Conservation (phyloP, 2,329 filamentous ascomycete genomes). For the Aschersonia sp. region DNA sequence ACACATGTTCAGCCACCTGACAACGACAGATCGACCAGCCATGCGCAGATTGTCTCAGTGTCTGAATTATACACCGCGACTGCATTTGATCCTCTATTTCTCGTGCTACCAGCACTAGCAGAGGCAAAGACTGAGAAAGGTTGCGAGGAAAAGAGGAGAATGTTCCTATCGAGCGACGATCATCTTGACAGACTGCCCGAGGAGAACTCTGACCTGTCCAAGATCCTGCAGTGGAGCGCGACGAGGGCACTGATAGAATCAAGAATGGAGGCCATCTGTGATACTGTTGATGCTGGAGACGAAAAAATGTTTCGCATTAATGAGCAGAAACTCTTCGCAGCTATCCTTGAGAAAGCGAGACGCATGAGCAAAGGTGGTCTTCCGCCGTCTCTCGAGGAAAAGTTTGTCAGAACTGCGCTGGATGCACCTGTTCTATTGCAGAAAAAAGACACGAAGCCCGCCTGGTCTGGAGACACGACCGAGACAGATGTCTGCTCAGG, state of each 20-base stretch:
- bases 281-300: constrained; percentile 68
- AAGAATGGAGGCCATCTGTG: constrained; percentile 60
- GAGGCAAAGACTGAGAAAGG: constrained; percentile 24
- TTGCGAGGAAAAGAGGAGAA: constrained; percentile 36
- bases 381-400: constrained; percentile 72
- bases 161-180: constrained; percentile 58
- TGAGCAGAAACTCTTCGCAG: constrained; percentile 50
- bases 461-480: constrained; percentile 4
- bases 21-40: constrained; percentile 6
- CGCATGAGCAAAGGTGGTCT: constrained; percentile 51
- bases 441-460: constrained; percentile 34
- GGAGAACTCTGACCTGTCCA: constrained; percentile 40
- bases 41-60: constrained; percentile 36
- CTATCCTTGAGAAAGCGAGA: constrained; percentile 58
- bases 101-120: constrained; percentile 60
- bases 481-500: constrained; percentile 8
- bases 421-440: constrained; percentile 63
- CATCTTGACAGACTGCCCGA: constrained; percentile 50
- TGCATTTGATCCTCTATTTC: constrained; percentile 69
- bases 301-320: constrained; percentile 77
- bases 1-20: constrained; percentile 7
- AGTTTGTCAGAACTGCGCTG: constrained; percentile 62
- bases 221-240: constrained; percentile 35
- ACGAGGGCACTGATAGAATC: constrained; percentile 40
- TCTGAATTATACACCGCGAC: constrained; percentile 77